A percentile compares a stretch with the other conserved stretches of the same genome.
phyloP scores from a whole-genome alignment of 208 protist genomes.

The Wallacemonas sp. region DNA sequence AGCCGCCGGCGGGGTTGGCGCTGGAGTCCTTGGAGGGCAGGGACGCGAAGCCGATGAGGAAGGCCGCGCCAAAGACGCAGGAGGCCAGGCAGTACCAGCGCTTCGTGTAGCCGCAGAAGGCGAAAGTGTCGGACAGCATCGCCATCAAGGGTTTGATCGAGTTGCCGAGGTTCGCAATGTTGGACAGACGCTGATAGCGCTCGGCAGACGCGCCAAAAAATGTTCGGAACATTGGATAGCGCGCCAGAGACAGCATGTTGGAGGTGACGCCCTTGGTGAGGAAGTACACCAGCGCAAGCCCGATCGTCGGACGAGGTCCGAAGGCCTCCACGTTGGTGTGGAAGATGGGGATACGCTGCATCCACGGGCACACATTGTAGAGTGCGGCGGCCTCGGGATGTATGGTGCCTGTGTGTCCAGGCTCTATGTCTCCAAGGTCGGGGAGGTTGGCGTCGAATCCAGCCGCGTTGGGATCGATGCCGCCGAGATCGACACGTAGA shows the following conservation, averaged over 20 bases:
- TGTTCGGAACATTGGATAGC: too few species aligned
- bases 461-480: conserved; percentile 3
- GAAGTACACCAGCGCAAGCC: conserved; percentile 31
- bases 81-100: too few species aligned
- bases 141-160: too few species aligned
- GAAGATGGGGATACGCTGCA: conserved; percentile 31
- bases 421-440: background rate
- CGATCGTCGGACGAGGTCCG: conserved; percentile 18
- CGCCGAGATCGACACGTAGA: conserved; percentile 9
- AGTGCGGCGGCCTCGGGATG: conserved; percentile 36
- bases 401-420: conserved; percentile 1
- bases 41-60: too few species aligned
- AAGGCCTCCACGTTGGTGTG: conserved; percentile 21
- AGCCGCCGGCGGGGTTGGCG: too few species aligned
- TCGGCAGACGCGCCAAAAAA: too few species aligned
- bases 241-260: conserved; percentile 9
- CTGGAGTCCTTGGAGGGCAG: too few species aligned
- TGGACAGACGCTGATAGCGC: too few species aligned
- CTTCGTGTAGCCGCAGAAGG: too few species aligned
- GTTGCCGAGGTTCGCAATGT: too few species aligned
- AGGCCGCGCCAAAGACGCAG: too few species aligned
- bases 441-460: conserved; percentile 4
- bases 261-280: conserved; percentile 40
- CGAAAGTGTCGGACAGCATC: too few species aligned
- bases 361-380: conserved; percentile 29